Percentiles rank a stretch among this genome's conserved stretches.
These are phyloP conservation scores for Verbena officinalis DNA, from an alignment of 257 asterid species.

Conservation along the genomic window DNA sequence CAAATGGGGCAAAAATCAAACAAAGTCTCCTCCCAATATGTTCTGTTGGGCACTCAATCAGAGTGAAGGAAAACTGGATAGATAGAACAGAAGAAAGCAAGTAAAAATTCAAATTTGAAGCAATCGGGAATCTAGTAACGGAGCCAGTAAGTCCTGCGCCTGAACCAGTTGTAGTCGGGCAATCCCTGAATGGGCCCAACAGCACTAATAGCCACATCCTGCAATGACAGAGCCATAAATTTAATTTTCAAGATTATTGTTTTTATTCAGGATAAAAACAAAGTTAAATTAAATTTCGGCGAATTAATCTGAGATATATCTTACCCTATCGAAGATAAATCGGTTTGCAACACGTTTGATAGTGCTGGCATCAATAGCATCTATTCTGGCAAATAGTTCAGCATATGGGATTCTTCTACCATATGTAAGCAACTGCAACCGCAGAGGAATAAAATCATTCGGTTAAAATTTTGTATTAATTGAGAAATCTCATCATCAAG, in stretches of 20 bases:
- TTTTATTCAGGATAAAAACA: background rate
- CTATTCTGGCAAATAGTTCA: slow-evolving; percentile 92
- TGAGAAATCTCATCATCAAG: background rate
- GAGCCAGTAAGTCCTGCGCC: slow-evolving; percentile 98
- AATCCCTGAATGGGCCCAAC: slow-evolving; percentile 80
- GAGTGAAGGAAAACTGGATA: slow-evolving; percentile 9
- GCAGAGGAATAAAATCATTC: background rate
- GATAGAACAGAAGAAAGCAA: slow-evolving; percentile 1
- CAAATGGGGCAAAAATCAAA: slow-evolving; percentile 8
- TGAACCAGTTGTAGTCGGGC: slow-evolving; percentile 99
- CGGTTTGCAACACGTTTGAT: slow-evolving; percentile 92
- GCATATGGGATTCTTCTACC: slow-evolving; percentile 96
- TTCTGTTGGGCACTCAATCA: slow-evolving; percentile 1
- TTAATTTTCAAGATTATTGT: background rate
- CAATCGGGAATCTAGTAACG: slow-evolving; percentile 64
- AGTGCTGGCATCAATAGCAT: slow-evolving; percentile 82
- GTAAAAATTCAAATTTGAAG: slow-evolving; percentile 15
- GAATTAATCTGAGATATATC: slow-evolving; percentile 2
- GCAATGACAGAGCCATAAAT: slow-evolving; percentile 9
- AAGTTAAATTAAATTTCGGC: background rate
- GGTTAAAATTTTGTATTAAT: background rate
- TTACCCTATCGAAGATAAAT: slow-evolving; percentile 78
- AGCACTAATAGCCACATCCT: slow-evolving; percentile 89
- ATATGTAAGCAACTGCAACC: slow-evolving; percentile 83
- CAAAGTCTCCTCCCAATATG: slow-evolving; percentile 17